Base-by-base conservation (phyloP, 441 rosid species). In the Kokia cookei region DNA sequence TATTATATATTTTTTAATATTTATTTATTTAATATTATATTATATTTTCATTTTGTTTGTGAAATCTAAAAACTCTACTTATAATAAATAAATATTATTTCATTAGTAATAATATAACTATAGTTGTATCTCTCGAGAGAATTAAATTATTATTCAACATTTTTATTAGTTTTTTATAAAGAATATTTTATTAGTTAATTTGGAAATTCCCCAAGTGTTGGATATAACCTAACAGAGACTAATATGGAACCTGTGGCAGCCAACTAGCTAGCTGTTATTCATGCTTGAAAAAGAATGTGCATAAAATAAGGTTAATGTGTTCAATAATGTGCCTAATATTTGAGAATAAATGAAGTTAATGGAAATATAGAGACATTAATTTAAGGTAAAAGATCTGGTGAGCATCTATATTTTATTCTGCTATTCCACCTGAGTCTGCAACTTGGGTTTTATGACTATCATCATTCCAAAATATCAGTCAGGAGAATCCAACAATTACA, bases 291-390 rank as follows among this genome's bases (percentile, higher is more conserved):
- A 65, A 43, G 17, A 42, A 15, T 45, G 32, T 42, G 27, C 47
- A n/a, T 69, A 53, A 69, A 51, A 51, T 9, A 69, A 17, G 61
- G 47, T 5, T 69, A 67, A 67, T 50, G 71, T 37, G 14, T 68
- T 68, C 7, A 26, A 68, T 68, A 9, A 69, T 69, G 35, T 51
- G 43, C 72, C 11, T 27, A 69, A 69, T 32, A 69, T 32, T 24
- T 66, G 57, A 43, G 54, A 43, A 69, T 29, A 11, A 54, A 48
- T 27, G 24, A 2, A 48, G 43, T 69, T 51, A 51, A n/a, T 51
- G 61, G 72, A 51, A 32, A 32, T 50, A n/a, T 17, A 4, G 60
- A 51, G 58, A 8, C 29, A 29, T 50, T 51, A 50, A 50, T 50
- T 45, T 51, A 29, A 29, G 13, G 26, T n/a, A 26, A 69, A 69